Conservation (phyloP, 805 yeast genomes). For the Kuraishia borneana region DNA sequence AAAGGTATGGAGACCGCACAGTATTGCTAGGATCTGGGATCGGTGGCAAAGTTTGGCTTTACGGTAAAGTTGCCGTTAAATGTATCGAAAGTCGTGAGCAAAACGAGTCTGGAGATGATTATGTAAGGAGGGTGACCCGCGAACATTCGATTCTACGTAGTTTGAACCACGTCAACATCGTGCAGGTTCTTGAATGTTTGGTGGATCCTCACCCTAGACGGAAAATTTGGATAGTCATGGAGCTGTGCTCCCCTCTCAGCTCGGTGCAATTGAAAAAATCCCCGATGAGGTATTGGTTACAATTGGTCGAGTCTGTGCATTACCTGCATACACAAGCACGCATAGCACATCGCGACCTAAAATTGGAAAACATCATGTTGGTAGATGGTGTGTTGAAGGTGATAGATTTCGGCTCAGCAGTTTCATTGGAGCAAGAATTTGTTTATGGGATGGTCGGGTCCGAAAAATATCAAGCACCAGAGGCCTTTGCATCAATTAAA, state of each 20-base stretch:
- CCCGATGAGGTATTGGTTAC: conserved; percentile 25
- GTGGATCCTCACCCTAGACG: conserved; percentile 10
- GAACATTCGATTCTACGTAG: conserved; percentile 23
- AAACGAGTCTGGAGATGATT: conserved; percentile 28
- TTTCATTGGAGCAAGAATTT: neutral
- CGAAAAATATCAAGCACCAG: conserved; percentile 34
- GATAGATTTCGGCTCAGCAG: conserved; percentile 42
- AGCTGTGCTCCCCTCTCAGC: conserved; percentile 11
- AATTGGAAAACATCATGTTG: conserved; percentile 31
- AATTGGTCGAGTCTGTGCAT: conserved; percentile 24
- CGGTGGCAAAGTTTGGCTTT: conserved; percentile 23
- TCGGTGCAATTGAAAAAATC: conserved; percentile 7
- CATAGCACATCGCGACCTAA: conserved; percentile 39
- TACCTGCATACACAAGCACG: conserved; percentile 23
- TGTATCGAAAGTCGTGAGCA: conserved; percentile 26
- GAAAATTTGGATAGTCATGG: conserved; percentile 18
- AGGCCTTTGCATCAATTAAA: conserved; percentile 20
- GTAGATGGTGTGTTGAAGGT: conserved; percentile 23
- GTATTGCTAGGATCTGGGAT: conserved; percentile 17
- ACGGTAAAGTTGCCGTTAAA: conserved; percentile 29
- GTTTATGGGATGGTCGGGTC: conserved; percentile 40
- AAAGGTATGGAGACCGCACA: conserved; percentile 10
- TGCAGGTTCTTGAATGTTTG: conserved; percentile 21
- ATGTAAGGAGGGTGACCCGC: conserved; percentile 21
- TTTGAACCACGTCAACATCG: conserved; percentile 22